Percentiles rank a stretch among this genome's conserved stretches.
phyloP scores from a whole-genome alignment of 805 yeast species.

The Candida montana region DNA sequence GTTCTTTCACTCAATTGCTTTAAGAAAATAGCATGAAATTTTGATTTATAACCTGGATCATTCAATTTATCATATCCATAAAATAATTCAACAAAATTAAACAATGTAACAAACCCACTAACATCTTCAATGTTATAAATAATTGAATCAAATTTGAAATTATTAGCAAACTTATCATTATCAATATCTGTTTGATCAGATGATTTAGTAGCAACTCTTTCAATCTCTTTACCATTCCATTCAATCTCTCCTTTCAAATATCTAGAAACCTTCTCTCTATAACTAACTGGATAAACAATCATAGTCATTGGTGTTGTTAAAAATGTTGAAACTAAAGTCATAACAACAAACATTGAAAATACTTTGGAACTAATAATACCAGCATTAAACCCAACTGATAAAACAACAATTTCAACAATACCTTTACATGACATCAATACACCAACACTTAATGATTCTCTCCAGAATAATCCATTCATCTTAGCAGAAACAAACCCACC shows the following conservation, averaged over 20 bases:
- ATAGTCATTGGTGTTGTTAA: slow-evolving; percentile 73
- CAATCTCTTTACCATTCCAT: slow-evolving; percentile 26
- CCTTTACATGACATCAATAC: slow-evolving; percentile 86
- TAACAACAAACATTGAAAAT: slow-evolving; percentile 75
- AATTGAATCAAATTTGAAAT: slow-evolving; percentile 15
- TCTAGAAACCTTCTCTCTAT: slow-evolving; percentile 45
- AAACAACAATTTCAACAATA: slow-evolving; percentile 77
- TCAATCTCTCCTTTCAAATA: slow-evolving; percentile 25
- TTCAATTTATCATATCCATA: slow-evolving; percentile 24
- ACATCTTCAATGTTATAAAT: slow-evolving; percentile 23
- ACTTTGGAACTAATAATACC: slow-evolving; percentile 58
- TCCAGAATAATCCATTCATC: slow-evolving; percentile 56
- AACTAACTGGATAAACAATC: slow-evolving; percentile 53
- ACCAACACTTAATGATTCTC: slow-evolving; percentile 74
- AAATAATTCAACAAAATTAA: slow-evolving; percentile 21
- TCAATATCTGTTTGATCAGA: slow-evolving; percentile 7
- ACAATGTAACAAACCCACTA: slow-evolving; percentile 18
- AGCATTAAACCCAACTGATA: slow-evolving; percentile 68
- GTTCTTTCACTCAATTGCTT: slow-evolving; percentile 62
- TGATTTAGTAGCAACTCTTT: slow-evolving; percentile 4
- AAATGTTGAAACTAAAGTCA: slow-evolving; percentile 77
- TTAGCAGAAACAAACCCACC: slow-evolving; percentile 68
- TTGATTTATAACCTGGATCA: slow-evolving; percentile 22
- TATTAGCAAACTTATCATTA: slow-evolving; percentile 7
- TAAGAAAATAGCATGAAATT: slow-evolving; percentile 48